Percentiles rank a stretch among this genome's conserved stretches.
These are phyloP conservation scores for Cladosporium cucumerinum DNA, from an alignment of 2,329 filamentous ascomycete genomes.

Conservation along the genomic window DNA sequence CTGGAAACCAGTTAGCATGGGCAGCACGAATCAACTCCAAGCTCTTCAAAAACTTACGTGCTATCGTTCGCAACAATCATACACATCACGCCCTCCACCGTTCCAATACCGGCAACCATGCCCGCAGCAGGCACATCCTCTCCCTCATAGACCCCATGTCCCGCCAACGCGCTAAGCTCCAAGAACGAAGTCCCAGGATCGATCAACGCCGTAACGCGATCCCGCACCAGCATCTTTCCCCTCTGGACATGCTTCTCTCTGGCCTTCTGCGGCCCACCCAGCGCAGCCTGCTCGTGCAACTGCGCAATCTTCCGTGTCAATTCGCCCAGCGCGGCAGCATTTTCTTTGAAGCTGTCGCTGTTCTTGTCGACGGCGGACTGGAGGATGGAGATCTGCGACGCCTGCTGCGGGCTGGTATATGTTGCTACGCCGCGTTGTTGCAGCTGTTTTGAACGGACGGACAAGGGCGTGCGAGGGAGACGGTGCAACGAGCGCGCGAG, in stretches of 20 bases:
- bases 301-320: conserved; percentile 65
- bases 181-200: conserved; percentile 88
- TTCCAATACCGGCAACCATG: conserved; percentile 88
- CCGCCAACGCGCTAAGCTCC: conserved; percentile 89
- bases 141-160: conserved; percentile 77
- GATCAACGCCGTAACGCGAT: conserved; percentile 80
- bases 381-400: conserved; percentile 75
- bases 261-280: conserved; percentile 77
- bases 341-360: conserved; percentile 77
- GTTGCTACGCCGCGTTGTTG: conserved; percentile 57
- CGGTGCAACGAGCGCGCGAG: conserved; percentile 10
- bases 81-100: conserved; percentile 85
- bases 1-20: conserved; percentile 25
- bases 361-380: conserved; percentile 72
- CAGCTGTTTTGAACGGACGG: conserved; percentile 18
- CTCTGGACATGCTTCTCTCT: conserved; percentile 80
- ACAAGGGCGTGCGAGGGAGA: not conserved
- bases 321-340: conserved; percentile 72
- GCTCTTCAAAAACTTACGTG: conserved; percentile 48
- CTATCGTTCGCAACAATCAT: conserved; percentile 95
- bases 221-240: conserved; percentile 91
- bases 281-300: conserved; percentile 63
- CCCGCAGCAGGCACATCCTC: conserved; percentile 86
- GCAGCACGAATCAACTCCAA: not conserved
- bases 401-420: conserved; percentile 78